Evolutionary conservation across 2,329 filamentous ascomycete species (phyloP).

Genomic region (Cercospora sp.): DNA sequence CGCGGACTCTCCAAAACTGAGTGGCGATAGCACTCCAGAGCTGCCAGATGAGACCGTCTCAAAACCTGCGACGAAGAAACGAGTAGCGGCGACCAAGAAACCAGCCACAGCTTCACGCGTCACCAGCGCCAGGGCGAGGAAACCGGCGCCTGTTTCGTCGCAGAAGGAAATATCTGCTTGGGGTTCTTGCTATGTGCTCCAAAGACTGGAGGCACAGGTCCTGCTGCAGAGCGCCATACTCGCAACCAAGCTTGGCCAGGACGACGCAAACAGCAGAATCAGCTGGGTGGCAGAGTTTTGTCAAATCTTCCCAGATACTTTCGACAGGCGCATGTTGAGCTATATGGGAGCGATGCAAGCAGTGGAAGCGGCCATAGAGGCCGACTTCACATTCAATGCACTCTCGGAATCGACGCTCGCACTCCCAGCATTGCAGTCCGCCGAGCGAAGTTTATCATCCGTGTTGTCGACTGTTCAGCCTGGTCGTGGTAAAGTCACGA

Average conservation of each 20-base stretch:
- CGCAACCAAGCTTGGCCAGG: constrained; percentile 9
- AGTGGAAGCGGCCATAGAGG: constrained; percentile 54
- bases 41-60: not conserved
- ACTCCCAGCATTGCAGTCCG: constrained; percentile 63
- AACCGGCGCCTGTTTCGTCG: not conserved
- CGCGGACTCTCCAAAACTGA: not conserved
- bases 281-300: constrained; percentile 6
- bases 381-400: constrained; percentile 52
- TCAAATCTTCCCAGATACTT: constrained; percentile 11
- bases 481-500: not conserved
- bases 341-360: constrained; percentile 20
- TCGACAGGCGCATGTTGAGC: constrained; percentile 15
- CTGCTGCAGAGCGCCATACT: constrained; percentile 16
- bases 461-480: not conserved
- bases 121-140: not conserved
- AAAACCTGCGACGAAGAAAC: not conserved
- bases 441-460: constrained; percentile 3
- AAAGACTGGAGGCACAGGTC: constrained; percentile 17
- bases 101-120: not conserved
- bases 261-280: not conserved
- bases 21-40: not conserved
- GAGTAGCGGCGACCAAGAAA: not conserved
- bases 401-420: constrained; percentile 85
- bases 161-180: constrained; percentile 5
- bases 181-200: constrained; percentile 19